Percentiles rank a stretch among this genome's conserved stretches.
Evolutionary conservation across 331 rosid species (phyloP).

Genomic region (Erythrophleum ivorense): DNA sequence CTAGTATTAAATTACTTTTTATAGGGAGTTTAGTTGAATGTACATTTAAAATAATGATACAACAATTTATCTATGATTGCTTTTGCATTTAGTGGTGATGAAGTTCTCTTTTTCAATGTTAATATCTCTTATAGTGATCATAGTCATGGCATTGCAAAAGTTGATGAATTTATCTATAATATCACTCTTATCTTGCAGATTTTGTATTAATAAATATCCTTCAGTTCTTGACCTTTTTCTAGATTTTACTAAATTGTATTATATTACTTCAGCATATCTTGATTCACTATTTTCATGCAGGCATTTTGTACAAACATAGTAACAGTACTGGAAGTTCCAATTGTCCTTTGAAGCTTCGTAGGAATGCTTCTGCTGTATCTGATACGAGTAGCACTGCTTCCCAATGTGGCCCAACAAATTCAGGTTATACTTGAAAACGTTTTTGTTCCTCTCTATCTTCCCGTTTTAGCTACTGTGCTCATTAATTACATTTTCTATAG

Average conservation of each 20-base stretch:
- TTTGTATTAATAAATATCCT: conserved; percentile 1
- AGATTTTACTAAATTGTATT: conserved; percentile 1
- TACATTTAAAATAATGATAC: conserved; percentile 13
- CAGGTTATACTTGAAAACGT: conserved; percentile 53
- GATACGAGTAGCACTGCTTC: conserved; percentile 67
- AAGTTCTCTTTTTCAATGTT: background rate
- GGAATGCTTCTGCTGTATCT: conserved; percentile 71
- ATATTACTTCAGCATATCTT: conserved; percentile 14
- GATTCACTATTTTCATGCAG: conserved; percentile 45
- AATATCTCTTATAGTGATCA: background rate
- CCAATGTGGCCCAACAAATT: conserved; percentile 47
- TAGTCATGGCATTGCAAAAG: conserved; percentile 8
- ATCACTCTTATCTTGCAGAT: background rate
- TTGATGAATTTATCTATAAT: background rate
- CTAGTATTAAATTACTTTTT: conserved; percentile 1
- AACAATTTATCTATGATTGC: background rate
- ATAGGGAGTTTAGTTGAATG: background rate
- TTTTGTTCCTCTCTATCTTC: background rate
- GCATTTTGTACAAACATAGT: conserved; percentile 49
- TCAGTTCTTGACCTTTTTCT: conserved; percentile 11
- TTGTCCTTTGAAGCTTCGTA: conserved; percentile 51
- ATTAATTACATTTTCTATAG: background rate
- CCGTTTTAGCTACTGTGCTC: background rate
- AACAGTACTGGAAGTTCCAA: conserved; percentile 30
- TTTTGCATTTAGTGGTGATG: background rate